Conservation (phyloP, 805 yeast species). For the Schizosaccharomyces lindneri region DNA sequence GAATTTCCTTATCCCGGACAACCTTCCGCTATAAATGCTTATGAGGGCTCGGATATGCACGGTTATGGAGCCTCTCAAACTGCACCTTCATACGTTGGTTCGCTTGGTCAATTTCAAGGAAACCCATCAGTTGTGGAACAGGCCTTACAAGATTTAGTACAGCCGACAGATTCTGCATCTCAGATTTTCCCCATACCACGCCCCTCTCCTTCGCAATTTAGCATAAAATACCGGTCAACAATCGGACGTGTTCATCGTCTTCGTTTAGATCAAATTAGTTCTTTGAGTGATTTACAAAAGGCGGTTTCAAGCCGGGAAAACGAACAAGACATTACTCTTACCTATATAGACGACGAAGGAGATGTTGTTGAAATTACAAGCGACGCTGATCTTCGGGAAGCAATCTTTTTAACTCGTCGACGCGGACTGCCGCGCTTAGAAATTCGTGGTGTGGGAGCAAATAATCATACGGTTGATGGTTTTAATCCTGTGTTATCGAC, state of each 20-base stretch:
- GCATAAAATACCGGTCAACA: constrained; percentile 62
- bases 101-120: neutral
- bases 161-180: neutral
- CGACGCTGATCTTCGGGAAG: constrained; percentile 48
- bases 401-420: constrained; percentile 31
- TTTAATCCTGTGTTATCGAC: neutral
- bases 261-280: constrained; percentile 30
- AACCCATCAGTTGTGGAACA: neutral
- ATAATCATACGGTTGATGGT: neutral
- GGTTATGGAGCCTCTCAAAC: neutral
- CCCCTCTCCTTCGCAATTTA: constrained; percentile 16
- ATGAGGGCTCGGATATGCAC: too few species aligned
- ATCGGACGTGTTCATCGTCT: constrained; percentile 51
- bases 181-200: neutral
- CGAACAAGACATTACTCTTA: constrained; percentile 30
- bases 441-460: neutral
- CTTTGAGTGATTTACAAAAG: constrained; percentile 24
- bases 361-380: constrained; percentile 57
- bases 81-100: neutral
- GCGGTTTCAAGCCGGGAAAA: constrained; percentile 11
- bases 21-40: too few species aligned
- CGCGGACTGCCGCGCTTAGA: constrained; percentile 1
- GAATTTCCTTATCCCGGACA: too few species aligned
- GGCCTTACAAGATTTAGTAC: neutral
- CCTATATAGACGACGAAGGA: constrained; percentile 65